A percentile compares a stretch with the other conserved stretches of the same genome.
These are phyloP conservation scores for Aspergillus fumigatiaffinis DNA, from an alignment of 2,329 filamentous ascomycete species.

Conservation along the genomic window DNA sequence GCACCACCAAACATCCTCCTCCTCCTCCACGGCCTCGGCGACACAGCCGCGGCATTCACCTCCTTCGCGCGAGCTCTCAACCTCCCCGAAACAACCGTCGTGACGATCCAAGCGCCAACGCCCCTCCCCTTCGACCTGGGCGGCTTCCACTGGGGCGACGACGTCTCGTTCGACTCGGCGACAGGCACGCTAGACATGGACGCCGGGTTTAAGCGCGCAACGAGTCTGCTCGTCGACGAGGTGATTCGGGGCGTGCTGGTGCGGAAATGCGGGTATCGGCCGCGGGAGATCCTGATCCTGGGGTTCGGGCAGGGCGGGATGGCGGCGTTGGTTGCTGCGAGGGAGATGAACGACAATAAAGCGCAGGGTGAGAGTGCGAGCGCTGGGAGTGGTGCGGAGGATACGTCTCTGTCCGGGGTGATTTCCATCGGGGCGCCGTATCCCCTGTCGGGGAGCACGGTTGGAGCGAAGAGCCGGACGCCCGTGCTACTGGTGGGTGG, in stretches of 20 bases:
- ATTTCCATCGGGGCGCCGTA: slow-evolving; percentile 42
- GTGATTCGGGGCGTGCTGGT: slow-evolving; percentile 54
- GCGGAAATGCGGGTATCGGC: slow-evolving; percentile 55
- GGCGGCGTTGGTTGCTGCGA: slow-evolving; percentile 55
- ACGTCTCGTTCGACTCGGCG: slow-evolving; percentile 51
- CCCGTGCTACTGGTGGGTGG: slow-evolving; percentile 43
- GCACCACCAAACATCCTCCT: slow-evolving; percentile 62
- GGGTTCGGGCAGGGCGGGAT: slow-evolving; percentile 67
- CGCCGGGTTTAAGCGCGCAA: slow-evolving; percentile 55
- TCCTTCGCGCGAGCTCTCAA: slow-evolving; percentile 64
- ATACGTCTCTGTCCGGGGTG: slow-evolving; percentile 31
- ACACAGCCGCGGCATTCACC: slow-evolving; percentile 66
- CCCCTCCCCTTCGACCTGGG: slow-evolving; percentile 66
- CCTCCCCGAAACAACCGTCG: slow-evolving; percentile 71
- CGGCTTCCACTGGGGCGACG: slow-evolving; percentile 68
- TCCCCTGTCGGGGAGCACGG: slow-evolving; percentile 31
- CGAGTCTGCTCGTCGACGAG: slow-evolving; percentile 45
- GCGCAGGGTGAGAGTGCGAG: too few relatives aligned
- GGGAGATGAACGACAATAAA: slow-evolving; percentile 31
- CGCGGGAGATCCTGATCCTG: slow-evolving; percentile 59
- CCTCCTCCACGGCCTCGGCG: slow-evolving; percentile 80
- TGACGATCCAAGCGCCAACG: slow-evolving; percentile 68
- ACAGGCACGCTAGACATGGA: slow-evolving; percentile 58
- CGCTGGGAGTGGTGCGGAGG: slow-evolving; percentile 1
- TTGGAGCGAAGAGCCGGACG: slow-evolving; percentile 33